phyloP scores from a whole-genome alignment of 768 basidiomycete species.

The Agrocybe praecox region DNA sequence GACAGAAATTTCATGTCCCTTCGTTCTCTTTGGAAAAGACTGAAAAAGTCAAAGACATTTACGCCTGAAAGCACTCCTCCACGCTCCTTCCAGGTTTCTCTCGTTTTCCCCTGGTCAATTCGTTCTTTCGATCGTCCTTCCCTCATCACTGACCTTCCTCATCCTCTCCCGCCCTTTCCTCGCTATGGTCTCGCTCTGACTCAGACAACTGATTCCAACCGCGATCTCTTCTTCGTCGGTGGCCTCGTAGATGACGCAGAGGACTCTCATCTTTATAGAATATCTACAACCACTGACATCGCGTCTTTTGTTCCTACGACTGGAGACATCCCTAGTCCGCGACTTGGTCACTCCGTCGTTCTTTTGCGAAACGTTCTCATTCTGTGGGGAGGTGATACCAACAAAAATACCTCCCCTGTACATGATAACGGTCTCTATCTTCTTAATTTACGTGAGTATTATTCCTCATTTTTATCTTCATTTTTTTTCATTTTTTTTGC shows the following conservation, averaged over 20 bases:
- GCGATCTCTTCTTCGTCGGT: not conserved
- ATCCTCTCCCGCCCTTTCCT: constrained; percentile 86
- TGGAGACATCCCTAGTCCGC: constrained; percentile 82
- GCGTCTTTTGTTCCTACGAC: constrained; percentile 54
- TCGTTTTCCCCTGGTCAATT: constrained; percentile 1
- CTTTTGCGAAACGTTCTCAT: constrained; percentile 92
- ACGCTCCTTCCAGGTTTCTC: not conserved
- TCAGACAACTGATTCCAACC: constrained; percentile 54
- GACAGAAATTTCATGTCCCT: not conserved
- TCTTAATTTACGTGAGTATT: constrained; percentile 59
- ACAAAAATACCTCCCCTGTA: constrained; percentile 68
- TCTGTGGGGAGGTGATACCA: constrained; percentile 99
- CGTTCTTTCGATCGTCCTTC: not conserved
- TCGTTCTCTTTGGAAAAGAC: not conserved
- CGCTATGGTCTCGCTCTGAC: constrained; percentile 91
- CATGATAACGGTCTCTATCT: constrained; percentile 93
- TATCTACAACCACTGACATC: not conserved
- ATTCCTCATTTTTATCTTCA: not conserved
- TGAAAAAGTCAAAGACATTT: not conserved
- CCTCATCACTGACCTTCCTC: constrained; percentile 53
- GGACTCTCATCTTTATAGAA: constrained; percentile 2
- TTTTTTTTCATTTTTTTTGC: constrained; percentile 52
- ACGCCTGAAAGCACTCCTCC: not conserved
- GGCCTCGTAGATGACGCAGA: constrained; percentile 3
- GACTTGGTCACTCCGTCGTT: constrained; percentile 92